These are phyloP conservation scores for Mariannaea elegans DNA, from an alignment of 2,329 filamentous ascomycete species.

Conservation along the genomic window DNA sequence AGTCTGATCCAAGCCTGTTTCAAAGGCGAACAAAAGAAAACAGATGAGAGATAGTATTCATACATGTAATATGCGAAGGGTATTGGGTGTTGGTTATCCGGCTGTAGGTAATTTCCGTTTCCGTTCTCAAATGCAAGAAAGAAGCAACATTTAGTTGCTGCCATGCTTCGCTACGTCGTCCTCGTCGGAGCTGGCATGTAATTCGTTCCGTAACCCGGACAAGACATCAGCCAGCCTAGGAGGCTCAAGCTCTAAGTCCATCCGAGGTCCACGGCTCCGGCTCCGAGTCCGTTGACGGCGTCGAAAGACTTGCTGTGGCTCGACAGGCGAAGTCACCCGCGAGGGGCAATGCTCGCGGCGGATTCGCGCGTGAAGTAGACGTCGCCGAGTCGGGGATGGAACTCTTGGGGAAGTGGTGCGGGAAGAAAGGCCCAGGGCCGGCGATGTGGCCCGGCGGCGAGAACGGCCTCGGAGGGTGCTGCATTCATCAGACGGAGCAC, in stretches of 20 bases:
- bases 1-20: not conserved
- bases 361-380: conserved; percentile 52
- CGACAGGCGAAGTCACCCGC: conserved; percentile 47
- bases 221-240: conserved; percentile 40
- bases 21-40: not conserved
- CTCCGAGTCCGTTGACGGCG: conserved; percentile 52
- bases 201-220: conserved; percentile 48
- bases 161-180: conserved; percentile 25
- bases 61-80: conserved; percentile 13
- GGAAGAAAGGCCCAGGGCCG: conserved; percentile 42
- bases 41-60: not conserved
- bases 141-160: conserved; percentile 21
- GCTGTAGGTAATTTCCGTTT: not conserved
- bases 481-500: conserved; percentile 48
- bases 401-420: conserved; percentile 47
- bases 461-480: conserved; percentile 55
- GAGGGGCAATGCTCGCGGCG: conserved; percentile 57
- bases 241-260: conserved; percentile 41
- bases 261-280: conserved; percentile 47
- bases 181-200: conserved; percentile 40
- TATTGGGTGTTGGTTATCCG: not conserved
- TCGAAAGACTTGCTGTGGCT: conserved; percentile 39
- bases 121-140: not conserved
- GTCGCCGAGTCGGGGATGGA: conserved; percentile 52
- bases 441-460: conserved; percentile 51